A percentile compares a stretch with the other conserved stretches of the same genome.
Evolutionary conservation across 305 asterid species (phyloP).

Genomic region (Vinca major): DNA sequence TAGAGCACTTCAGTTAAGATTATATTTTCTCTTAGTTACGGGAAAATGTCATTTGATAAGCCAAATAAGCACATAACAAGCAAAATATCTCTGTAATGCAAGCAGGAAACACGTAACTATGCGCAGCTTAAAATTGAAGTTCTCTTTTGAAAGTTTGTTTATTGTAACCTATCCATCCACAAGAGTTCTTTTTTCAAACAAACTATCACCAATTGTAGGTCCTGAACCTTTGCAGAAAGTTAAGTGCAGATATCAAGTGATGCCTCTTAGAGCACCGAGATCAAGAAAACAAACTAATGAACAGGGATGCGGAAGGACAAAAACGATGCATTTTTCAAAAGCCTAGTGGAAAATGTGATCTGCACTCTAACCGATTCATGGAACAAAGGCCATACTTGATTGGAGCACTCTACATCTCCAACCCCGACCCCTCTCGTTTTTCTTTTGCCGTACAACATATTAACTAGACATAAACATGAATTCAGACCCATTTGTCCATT

Average conservation of each 20-base stretch:
- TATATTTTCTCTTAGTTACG: neutral
- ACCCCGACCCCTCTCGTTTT: neutral
- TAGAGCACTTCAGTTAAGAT: slow-evolving; percentile 51
- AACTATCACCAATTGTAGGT: neutral
- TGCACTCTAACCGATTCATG: neutral
- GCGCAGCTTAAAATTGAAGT: neutral
- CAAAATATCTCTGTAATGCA: neutral
- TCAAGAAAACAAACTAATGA: too few relatives aligned
- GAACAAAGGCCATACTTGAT: neutral
- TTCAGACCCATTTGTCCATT: neutral
- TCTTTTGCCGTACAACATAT: neutral
- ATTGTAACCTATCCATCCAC: neutral
- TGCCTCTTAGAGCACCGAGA: neutral
- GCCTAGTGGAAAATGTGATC: neutral
- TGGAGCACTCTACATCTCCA: neutral
- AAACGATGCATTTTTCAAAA: neutral
- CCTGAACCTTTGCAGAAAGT: neutral
- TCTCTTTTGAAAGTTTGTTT: neutral
- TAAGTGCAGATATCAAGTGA: neutral
- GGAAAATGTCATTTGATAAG: neutral
- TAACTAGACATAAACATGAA: neutral
- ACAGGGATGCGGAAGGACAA: neutral
- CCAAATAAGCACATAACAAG: neutral
- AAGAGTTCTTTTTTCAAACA: neutral
- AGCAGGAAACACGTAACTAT: neutral